These are phyloP conservation scores for Trifolium fragiferum DNA, from an alignment of 306 rosid species.

Conservation along the genomic window DNA sequence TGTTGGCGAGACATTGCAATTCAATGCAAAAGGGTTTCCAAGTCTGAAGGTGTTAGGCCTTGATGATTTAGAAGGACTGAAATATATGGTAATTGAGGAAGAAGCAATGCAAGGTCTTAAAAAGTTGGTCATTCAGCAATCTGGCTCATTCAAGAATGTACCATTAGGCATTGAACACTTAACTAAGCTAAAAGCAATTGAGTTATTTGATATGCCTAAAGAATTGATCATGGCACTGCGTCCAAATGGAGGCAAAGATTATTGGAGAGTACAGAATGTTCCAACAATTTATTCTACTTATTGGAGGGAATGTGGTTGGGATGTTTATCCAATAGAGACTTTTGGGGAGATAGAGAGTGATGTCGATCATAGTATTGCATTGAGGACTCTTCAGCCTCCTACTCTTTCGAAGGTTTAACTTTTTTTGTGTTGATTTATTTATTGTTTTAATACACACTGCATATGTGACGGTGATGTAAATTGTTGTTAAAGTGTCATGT, in stretches of 20 bases:
- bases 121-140: slow-evolving; percentile 62
- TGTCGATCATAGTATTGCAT: slow-evolving; percentile 9
- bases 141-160: slow-evolving; percentile 53
- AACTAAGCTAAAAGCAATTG: slow-evolving; percentile 58
- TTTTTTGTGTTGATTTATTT: background rate
- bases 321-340: slow-evolving; percentile 56
- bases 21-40: slow-evolving; percentile 57
- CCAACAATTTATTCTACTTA: slow-evolving; percentile 59
- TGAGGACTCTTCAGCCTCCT: slow-evolving; percentile 36
- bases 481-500: background rate
- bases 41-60: slow-evolving; percentile 70
- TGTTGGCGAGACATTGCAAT: slow-evolving; percentile 57
- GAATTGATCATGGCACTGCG: slow-evolving; percentile 52
- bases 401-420: slow-evolving; percentile 54
- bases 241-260: slow-evolving; percentile 55
- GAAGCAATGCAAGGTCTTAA: slow-evolving; percentile 77
- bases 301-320: slow-evolving; percentile 75
- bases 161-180: slow-evolving; percentile 66
- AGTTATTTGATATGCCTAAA: slow-evolving; percentile 73
- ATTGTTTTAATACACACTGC: background rate
- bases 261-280: slow-evolving; percentile 56
- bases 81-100: slow-evolving; percentile 50
- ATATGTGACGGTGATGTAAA: slow-evolving; percentile 2
- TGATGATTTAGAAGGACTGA: slow-evolving; percentile 56
- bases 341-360: slow-evolving; percentile 44